These are phyloP conservation scores for Corniculantispora saksenae DNA, from an alignment of 2,329 filamentous ascomycete genomes.

Conservation along the genomic window DNA sequence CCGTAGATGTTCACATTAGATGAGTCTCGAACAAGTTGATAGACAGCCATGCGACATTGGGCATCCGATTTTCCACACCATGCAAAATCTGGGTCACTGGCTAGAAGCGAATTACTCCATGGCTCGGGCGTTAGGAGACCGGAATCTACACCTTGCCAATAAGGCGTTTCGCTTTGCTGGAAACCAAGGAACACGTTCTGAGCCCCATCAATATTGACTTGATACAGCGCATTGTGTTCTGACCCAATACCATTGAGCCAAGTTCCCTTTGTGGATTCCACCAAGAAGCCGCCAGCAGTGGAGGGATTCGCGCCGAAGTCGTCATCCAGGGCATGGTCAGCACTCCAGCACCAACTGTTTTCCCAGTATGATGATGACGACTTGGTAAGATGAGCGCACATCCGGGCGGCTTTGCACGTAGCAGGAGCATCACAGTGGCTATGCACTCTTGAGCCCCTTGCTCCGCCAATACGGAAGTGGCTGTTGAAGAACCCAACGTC, in stretches of 20 bases:
- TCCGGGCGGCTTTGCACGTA: conserved; percentile 47
- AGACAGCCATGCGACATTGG: conserved; percentile 24
- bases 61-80: conserved; percentile 28
- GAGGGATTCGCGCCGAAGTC: conserved; percentile 40
- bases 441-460: conserved; percentile 40
- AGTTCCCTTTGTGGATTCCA: conserved; percentile 46
- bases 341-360: conserved; percentile 50
- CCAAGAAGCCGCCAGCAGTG: conserved; percentile 46
- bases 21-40: conserved; percentile 22
- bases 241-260: conserved; percentile 55
- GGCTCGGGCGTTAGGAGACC: conserved; percentile 39
- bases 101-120: conserved; percentile 32
- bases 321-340: conserved; percentile 54
- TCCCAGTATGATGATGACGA: conserved; percentile 53
- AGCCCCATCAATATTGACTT: conserved; percentile 51
- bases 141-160: conserved; percentile 38
- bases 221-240: conserved; percentile 54
- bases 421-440: conserved; percentile 38
- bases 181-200: conserved; percentile 45
- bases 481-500: conserved; percentile 51
- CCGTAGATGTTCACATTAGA: conserved; percentile 25
- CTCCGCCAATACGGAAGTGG: conserved; percentile 45
- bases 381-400: conserved; percentile 48
- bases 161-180: conserved; percentile 50
- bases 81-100: conserved; percentile 30